These are phyloP conservation scores for Apiotrichum gamsii DNA, from an alignment of 1,284 basidiomycete genomes.

Conservation along the genomic window DNA sequence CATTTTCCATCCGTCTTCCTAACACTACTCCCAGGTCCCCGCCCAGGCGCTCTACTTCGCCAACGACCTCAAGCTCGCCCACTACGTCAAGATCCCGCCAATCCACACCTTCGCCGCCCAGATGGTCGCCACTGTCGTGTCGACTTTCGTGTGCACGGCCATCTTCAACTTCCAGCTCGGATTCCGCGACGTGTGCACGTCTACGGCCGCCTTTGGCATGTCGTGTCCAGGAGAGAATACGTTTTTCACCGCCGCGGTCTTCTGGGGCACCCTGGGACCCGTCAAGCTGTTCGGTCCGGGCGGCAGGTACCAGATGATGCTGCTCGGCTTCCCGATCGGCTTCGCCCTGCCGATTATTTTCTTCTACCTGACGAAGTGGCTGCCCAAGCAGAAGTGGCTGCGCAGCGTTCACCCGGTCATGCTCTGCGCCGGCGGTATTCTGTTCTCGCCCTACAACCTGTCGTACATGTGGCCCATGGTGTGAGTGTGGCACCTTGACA, in stretches of 20 bases:
- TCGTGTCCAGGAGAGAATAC: constrained; percentile 14
- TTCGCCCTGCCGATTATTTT: constrained; percentile 56
- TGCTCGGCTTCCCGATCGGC: constrained; percentile 65
- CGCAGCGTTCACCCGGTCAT: constrained; percentile 16
- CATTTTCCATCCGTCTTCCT: no score
- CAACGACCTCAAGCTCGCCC: constrained; percentile 51
- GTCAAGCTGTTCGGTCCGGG: constrained; percentile 61
- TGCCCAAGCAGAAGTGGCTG: constrained; percentile 1
- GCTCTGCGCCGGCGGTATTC: constrained; percentile 6
- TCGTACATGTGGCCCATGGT: constrained; percentile 2
- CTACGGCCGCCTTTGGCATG: constrained; percentile 17
- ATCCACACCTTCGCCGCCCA: constrained; percentile 61
- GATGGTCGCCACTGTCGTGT: constrained; percentile 58
- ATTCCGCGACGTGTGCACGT: constrained; percentile 24
- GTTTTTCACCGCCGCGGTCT: constrained; percentile 41
- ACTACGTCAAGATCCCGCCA: constrained; percentile 33
- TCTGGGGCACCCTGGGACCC: constrained; percentile 76
- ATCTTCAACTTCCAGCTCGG: constrained; percentile 28
- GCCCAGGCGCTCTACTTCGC: constrained; percentile 50
- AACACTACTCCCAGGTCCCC: no score
- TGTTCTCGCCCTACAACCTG: constrained; percentile 24
- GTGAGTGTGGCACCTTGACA: no score
- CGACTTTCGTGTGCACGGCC: constrained; percentile 25
- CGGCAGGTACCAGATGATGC: constrained; percentile 56
- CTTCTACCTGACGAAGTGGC: constrained; percentile 32